Evolutionary conservation across 148 eudicot genomes (phyloP).

Genomic region (Oxyria digyna): DNA sequence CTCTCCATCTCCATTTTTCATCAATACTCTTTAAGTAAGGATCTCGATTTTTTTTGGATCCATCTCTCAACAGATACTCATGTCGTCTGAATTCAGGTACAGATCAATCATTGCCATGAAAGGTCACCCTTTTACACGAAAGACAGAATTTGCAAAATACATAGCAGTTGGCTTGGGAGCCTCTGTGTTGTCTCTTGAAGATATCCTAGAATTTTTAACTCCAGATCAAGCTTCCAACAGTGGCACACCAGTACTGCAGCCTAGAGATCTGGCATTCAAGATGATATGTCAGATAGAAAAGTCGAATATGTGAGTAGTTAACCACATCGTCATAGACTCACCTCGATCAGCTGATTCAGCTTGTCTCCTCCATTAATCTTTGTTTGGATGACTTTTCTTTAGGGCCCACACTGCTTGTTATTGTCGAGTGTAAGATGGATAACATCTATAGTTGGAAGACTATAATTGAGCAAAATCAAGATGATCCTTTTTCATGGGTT

Average conservation of each 20-base stretch:
- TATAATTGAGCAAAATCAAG: background rate
- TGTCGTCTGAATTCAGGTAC: background rate
- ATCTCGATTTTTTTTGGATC: too few species aligned
- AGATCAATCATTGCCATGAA: background rate
- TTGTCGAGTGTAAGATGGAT: background rate
- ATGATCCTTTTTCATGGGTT: too few species aligned
- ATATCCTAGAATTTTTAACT: background rate
- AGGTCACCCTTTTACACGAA: background rate
- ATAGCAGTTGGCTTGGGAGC: background rate
- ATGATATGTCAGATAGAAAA: background rate
- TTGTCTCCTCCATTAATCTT: background rate
- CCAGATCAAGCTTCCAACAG: background rate
- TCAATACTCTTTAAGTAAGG: too few species aligned
- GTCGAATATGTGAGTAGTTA: background rate
- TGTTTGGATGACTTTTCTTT: too few species aligned
- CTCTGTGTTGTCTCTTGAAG: background rate
- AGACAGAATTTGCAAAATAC: background rate
- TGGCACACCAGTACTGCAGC: background rate
- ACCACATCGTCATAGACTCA: background rate
- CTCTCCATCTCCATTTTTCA: too few species aligned
- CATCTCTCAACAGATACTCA: too few species aligned
- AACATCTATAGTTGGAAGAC: background rate
- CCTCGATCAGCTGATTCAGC: background rate
- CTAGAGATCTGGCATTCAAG: background rate
- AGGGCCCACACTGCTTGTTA: background rate